These are phyloP conservation scores for Hanseniaspora nectarophila DNA, from an alignment of 805 yeast species.

Conservation along the genomic window DNA sequence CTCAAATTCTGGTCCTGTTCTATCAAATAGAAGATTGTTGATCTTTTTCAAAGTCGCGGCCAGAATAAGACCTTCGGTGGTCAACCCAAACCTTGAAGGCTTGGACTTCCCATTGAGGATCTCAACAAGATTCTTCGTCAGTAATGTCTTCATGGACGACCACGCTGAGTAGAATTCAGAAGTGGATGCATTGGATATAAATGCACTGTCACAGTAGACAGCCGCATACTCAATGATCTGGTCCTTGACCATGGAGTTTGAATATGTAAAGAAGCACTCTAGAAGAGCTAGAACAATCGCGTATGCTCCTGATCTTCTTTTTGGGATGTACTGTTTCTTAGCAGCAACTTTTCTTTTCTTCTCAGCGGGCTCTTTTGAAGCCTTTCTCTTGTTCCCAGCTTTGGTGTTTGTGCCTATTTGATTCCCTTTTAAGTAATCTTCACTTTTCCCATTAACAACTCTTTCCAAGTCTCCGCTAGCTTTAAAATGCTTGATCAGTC, in stretches of 20 bases:
- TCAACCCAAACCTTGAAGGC: conserved; percentile 49
- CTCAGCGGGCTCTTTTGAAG: conserved; percentile 6
- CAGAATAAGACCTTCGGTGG: conserved; percentile 55
- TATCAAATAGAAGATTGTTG: conserved; percentile 30
- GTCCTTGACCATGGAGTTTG: conserved; percentile 51
- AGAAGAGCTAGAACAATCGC: conserved; percentile 58
- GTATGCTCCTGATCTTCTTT: conserved; percentile 69
- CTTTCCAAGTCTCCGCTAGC: conserved; percentile 42
- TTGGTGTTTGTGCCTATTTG: too few relatives aligned
- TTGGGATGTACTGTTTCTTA: conserved; percentile 49
- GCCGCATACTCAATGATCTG: conserved; percentile 45
- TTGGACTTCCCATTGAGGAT: conserved; percentile 36
- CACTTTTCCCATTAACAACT: conserved; percentile 20
- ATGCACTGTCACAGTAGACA: conserved; percentile 46
- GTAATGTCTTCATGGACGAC: conserved; percentile 53
- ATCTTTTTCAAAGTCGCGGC: conserved; percentile 46
- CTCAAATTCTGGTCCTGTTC: conserved; percentile 16
- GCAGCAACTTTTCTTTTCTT: conserved; percentile 18
- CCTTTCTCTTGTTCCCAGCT: too few relatives aligned
- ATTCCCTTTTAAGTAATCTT: conserved; percentile 9
- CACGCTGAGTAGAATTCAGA: conserved; percentile 64
- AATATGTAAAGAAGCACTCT: conserved; percentile 24
- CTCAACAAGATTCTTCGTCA: conserved; percentile 46
- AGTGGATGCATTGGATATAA: conserved; percentile 47
- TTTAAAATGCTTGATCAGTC: conserved; percentile 47